These are phyloP conservation scores for Tuctoria greenei DNA, from an alignment of 176 grass and related monocot species.

Conservation along the genomic window DNA sequence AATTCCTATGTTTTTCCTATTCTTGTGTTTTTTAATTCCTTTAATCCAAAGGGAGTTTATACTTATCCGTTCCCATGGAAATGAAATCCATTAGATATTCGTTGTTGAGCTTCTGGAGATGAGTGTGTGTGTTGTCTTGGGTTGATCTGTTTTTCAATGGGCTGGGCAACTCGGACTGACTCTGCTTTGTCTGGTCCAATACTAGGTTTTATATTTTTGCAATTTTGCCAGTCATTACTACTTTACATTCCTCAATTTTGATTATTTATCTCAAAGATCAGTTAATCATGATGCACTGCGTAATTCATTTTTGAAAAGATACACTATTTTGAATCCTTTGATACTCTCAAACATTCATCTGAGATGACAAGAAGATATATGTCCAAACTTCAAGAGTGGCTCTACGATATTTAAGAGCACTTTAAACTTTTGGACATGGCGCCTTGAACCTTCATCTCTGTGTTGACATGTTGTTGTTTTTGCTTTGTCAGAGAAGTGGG, in stretches of 20 bases:
- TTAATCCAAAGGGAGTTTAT: too few species aligned
- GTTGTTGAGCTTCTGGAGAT: background rate
- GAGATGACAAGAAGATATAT: background rate
- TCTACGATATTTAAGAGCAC: too few species aligned
- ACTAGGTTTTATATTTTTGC: too few species aligned
- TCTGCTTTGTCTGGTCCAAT: background rate
- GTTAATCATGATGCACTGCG: too few species aligned
- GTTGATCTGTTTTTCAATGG: too few species aligned
- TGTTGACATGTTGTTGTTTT: background rate
- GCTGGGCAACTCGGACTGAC: background rate
- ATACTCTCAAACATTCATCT: background rate
- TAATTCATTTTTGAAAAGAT: background rate
- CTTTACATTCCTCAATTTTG: too few species aligned
- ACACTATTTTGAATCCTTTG: background rate
- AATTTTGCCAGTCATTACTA: background rate
- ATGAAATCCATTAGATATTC: too few species aligned
- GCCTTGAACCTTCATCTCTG: too few species aligned
- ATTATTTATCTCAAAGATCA: background rate
- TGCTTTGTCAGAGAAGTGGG: too few species aligned
- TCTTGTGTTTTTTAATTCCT: too few species aligned
- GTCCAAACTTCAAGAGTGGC: background rate
- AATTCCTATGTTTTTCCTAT: too few species aligned
- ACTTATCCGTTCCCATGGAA: too few species aligned
- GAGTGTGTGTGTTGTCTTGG: background rate
- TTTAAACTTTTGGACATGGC: background rate